Percentiles rank a stretch among this genome's conserved stretches.
Conservation (phyloP, 805 yeast species). For the Tetrapisispora pingtungensis region DNA sequence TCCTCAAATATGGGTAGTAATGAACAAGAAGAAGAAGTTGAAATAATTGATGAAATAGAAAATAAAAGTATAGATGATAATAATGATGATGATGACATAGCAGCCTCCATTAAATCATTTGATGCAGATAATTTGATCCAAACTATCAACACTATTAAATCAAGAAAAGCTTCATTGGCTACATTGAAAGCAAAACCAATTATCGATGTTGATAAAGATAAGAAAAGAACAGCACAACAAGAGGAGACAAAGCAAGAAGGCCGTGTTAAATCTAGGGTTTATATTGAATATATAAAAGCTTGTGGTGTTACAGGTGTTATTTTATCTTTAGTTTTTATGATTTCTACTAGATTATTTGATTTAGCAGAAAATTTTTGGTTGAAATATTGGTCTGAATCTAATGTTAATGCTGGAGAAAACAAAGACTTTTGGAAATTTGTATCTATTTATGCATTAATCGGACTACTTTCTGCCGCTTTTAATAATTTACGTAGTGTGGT, state of each 20-base stretch:
- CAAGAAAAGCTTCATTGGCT: conserved; percentile 55
- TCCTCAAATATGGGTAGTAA: too few relatives aligned
- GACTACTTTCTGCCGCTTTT: conserved; percentile 42
- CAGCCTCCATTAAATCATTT: not conserved
- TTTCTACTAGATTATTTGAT: conserved; percentile 30
- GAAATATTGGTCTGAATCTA: conserved; percentile 57
- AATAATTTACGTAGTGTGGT: conserved; percentile 37
- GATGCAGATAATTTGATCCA: conserved; percentile 5
- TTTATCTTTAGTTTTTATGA: conserved; percentile 30
- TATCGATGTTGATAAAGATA: conserved; percentile 19
- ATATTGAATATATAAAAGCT: conserved; percentile 46
- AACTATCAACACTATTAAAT: conserved; percentile 7
- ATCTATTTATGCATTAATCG: conserved; percentile 45
- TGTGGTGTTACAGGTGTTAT: conserved; percentile 44
- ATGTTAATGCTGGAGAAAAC: conserved; percentile 35
- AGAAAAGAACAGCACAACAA: conserved; percentile 36
- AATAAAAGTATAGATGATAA: not conserved
- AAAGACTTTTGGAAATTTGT: conserved; percentile 38
- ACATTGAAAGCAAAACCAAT: conserved; percentile 39
- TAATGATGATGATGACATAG: conserved; percentile 1
- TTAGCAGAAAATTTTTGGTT: conserved; percentile 50
- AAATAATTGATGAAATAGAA: not conserved
- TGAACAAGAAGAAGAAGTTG: conserved; percentile 6
- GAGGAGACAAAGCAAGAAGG: conserved; percentile 51
- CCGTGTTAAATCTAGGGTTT: conserved; percentile 44